Base-by-base conservation (phyloP, 129 eudicot genomes). In the Escallonia rubra region DNA sequence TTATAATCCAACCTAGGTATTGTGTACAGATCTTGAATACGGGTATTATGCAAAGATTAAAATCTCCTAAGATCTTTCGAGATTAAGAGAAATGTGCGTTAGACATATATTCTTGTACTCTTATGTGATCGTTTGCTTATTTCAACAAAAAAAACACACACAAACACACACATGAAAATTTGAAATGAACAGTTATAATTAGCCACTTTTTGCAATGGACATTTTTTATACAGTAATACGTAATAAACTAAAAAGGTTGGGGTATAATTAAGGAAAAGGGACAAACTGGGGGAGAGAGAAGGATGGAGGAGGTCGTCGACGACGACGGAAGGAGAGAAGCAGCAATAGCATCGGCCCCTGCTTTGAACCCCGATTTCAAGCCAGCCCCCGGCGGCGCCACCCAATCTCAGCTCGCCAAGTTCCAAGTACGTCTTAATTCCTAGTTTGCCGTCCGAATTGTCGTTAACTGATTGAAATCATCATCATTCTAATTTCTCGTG, bases 341-440 rank as follows among this genome's bases (percentile, higher is more conserved):
- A 62, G 86, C 84, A 67, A 80, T 82, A 15, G 79, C 89, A 43
- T 72, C 82, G 10, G 44, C 76, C 8, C 70, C 80, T 48, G 75
- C 74, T 61, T 64, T 78, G 41, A 71, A 67, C 38, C 77, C 89
- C 66, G 67, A 83, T 59, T 61, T 65, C 66, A 83, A 61, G 46
- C 81, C 88, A 23, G 34, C 34, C 15, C 58, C 74, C 5, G 48
- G 74, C 48, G 49, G 73, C 13, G 55, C 59, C 64, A 72, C 81
- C 57, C 80, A 71, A 57, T 59, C 84, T 59, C 90, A 83, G 42
- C 70, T 83, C 49, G 44, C 85, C 7, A 87, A 87, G 71, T 83
- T 87, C 41, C 95, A 78, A 69, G 85, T 83, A 66, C 40, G 56
- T 3, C 45, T 71, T 8, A 7, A 34, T 48, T 23, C 66, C 10